These are phyloP conservation scores for Xylaria grammica DNA, from an alignment of 495 filamentous ascomycete species.

Conservation along the genomic window DNA sequence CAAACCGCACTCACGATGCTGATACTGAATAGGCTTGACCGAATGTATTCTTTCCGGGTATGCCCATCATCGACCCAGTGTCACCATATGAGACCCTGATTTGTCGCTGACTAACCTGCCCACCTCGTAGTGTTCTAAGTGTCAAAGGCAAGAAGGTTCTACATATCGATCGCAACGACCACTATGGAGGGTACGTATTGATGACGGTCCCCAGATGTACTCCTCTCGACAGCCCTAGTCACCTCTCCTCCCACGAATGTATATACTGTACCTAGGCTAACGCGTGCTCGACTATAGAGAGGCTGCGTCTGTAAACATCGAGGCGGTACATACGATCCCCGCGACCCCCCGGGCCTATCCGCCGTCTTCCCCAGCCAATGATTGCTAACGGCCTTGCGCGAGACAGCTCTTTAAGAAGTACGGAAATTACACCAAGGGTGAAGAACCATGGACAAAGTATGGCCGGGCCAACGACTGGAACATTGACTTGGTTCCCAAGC, in stretches of 20 bases:
- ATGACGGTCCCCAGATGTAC: slow-evolving; percentile 7
- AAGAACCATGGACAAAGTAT: slow-evolving; percentile 98
- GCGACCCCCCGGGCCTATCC: slow-evolving; percentile 23
- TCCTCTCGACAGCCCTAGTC: slow-evolving; percentile 7
- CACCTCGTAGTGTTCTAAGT: slow-evolving; percentile 77
- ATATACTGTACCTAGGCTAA: slow-evolving; percentile 30
- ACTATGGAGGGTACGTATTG: slow-evolving; percentile 89
- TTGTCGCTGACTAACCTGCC: slow-evolving; percentile 22
- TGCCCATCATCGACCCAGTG: slow-evolving; percentile 32
- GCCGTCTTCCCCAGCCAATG: neutral
- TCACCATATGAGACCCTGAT: slow-evolving; percentile 5
- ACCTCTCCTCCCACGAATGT: too few relatives aligned
- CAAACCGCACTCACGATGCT: slow-evolving; percentile 21
- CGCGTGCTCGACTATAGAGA: slow-evolving; percentile 63
- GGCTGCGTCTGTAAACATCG: slow-evolving; percentile 92
- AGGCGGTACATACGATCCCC: slow-evolving; percentile 64
- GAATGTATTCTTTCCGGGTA: slow-evolving; percentile 99
- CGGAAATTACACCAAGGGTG: slow-evolving; percentile 76
- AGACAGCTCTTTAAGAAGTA: slow-evolving; percentile 91
- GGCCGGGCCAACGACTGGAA: slow-evolving; percentile 98
- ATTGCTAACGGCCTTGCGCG: slow-evolving; percentile 34
- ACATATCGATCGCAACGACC: slow-evolving; percentile 98
- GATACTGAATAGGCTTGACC: slow-evolving; percentile 72
- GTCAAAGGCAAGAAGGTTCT: slow-evolving; percentile 99
- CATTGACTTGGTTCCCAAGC: slow-evolving; percentile 96